Base-by-base conservation (phyloP, 306 rosid genomes). In the Mimosa bimucronata region DNA sequence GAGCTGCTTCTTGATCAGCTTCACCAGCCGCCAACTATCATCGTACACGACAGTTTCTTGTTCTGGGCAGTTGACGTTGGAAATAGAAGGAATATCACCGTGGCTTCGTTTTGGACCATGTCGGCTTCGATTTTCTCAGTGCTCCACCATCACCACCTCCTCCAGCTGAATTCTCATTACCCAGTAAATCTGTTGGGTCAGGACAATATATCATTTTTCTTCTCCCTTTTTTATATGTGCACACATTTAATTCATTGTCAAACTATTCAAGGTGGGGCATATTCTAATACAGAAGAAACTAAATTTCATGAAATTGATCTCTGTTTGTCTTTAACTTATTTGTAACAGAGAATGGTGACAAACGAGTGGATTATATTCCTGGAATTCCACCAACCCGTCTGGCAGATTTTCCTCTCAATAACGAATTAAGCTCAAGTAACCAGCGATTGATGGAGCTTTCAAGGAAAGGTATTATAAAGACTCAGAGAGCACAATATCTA, bases 41-140 rank as follows among this genome's bases (percentile, higher is more conserved):
- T 89, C 7, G 19, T 89, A 0, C 74, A 53, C n/a, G 95, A 91
- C n/a, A 50, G 66, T 13, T 30, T 29, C 31, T 79, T 91, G 2
- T 61, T 9, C 29, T 91, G 88, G 91, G 80, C 46, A 0, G 28
- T 84, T 15, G 60, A 9, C 10, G 75, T 84, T 2, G 91, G 80
- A 1, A 82, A 66, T n/a, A 77, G 82, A 19, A 87, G 83, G 84
- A 82, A 77, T 62, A 77, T 91, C 29, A 78, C 80, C 2, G 74
- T 82, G 42, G 91, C 87, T 12, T 86, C 79, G 57, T 86, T 86
- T 23, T 88, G 90, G 90, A 71, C 91, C 0, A 78, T 82, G 13
- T 37, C 84, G 0, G 55, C 88, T 2, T 78, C 87, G 6, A 26
- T 74, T 62, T 77, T 88, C 64, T 80, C 85, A 30, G 45, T 80